A percentile compares a stretch with the other conserved stretches of the same genome.
Conservation (phyloP, 78 protist species). For the Polysphondylium violaceum region DNA sequence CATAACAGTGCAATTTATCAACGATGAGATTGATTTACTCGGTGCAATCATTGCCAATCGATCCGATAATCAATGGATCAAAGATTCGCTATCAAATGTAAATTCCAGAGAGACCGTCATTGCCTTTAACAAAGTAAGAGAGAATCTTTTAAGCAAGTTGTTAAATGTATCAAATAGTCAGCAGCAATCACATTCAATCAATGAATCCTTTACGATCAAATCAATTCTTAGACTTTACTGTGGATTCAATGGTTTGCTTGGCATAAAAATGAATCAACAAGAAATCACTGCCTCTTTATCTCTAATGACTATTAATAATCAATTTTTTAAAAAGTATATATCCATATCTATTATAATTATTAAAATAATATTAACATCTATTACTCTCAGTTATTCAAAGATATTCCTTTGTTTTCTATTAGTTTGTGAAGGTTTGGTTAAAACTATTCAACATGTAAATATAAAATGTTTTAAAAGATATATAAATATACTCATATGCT, state of each 20-base stretch:
- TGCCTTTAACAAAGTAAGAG: slow-evolving; percentile 43
- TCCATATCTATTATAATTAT: background rate
- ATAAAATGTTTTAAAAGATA: background rate
- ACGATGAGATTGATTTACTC: slow-evolving; percentile 38
- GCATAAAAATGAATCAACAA: slow-evolving; percentile 36
- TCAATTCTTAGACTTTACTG: slow-evolving; percentile 63
- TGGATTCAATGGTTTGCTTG: slow-evolving; percentile 51
- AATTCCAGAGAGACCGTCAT: background rate
- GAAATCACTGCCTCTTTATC: slow-evolving; percentile 28
- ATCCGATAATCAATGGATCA: slow-evolving; percentile 40
- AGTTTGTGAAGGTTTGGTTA: slow-evolving; percentile 44
- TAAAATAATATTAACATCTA: background rate
- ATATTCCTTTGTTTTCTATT: slow-evolving; percentile 51
- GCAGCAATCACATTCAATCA: background rate
- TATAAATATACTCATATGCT: background rate
- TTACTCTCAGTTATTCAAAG: slow-evolving; percentile 25
- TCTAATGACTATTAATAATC: slow-evolving; percentile 15
- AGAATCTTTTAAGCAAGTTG: slow-evolving; percentile 1
- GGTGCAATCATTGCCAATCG: slow-evolving; percentile 47
- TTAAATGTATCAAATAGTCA: background rate
- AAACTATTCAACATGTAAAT: slow-evolving; percentile 13
- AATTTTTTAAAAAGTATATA: background rate
- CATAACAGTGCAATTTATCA: slow-evolving; percentile 23
- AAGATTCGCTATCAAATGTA: slow-evolving; percentile 35
- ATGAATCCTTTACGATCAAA: slow-evolving; percentile 8